phyloP scores from a whole-genome alignment of 2,329 filamentous ascomycete genomes.

The Xylaria sp. region DNA sequence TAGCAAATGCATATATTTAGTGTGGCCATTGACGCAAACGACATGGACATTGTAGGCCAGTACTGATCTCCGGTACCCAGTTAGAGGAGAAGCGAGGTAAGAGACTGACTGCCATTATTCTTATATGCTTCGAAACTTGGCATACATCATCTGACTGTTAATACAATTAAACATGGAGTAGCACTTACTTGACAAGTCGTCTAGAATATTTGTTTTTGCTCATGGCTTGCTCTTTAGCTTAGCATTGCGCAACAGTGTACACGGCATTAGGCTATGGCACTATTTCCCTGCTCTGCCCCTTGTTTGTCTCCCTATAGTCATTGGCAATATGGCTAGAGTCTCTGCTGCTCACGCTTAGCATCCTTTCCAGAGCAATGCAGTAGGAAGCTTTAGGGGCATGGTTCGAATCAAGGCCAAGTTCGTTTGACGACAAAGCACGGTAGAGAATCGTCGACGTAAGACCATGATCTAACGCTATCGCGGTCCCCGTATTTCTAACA shows the following conservation, averaged over 20 bases:
- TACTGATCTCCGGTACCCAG: too few species aligned
- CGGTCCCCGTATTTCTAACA: neutral
- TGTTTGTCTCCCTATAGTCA: neutral
- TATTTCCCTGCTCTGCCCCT: neutral
- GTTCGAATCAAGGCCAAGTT: neutral
- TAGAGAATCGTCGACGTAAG: neutral
- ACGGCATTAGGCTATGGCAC: too few species aligned
- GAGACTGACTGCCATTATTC: neutral
- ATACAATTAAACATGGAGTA: neutral
- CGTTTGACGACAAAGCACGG: neutral
- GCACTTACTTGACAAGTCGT: neutral
- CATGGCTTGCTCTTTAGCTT: too few species aligned
- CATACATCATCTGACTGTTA: neutral
- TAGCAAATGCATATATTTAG: too few species aligned
- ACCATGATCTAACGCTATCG: neutral
- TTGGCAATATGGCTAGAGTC: neutral
- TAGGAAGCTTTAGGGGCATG: neutral
- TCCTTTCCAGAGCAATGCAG: neutral
- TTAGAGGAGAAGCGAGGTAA: neutral
- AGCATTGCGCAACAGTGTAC: too few species aligned
- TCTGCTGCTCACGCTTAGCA: neutral
- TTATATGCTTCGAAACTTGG: neutral
- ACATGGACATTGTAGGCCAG: too few species aligned
- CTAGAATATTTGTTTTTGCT: neutral
- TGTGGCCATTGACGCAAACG: too few species aligned